These are phyloP conservation scores for Candida vaughaniae DNA, from an alignment of 805 yeast species.

Conservation along the genomic window DNA sequence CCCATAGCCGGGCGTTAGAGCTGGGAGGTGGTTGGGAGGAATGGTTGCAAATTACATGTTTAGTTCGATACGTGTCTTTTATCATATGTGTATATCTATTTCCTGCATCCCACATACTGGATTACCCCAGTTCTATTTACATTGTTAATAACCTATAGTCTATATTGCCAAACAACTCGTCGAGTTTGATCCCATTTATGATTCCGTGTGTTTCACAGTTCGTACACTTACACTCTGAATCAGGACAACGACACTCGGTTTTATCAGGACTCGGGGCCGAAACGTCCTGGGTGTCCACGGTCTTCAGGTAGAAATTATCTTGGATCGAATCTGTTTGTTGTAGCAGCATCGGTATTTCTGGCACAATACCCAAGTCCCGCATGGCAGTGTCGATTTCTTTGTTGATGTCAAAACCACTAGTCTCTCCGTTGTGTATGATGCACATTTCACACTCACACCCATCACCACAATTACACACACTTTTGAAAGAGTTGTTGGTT, in stretches of 20 bases:
- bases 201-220: constrained; percentile 47
- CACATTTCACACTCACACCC: constrained; percentile 40
- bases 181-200: constrained; percentile 41
- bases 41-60: no score
- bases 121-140: no score
- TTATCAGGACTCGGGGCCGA: constrained; percentile 1
- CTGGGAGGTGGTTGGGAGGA: no score
- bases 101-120: no score
- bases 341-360: not conserved
- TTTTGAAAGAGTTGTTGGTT: constrained; percentile 19
- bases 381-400: constrained; percentile 4
- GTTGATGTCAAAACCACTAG: constrained; percentile 1
- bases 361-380: constrained; percentile 1
- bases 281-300: not conserved
- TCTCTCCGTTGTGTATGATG: constrained; percentile 28
- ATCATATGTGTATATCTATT: no score
- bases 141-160: constrained; percentile 9
- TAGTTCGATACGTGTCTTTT: no score
- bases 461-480: constrained; percentile 37
- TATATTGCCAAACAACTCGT: constrained; percentile 29
- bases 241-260: constrained; percentile 25
- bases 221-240: constrained; percentile 33
- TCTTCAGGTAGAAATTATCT: not conserved
- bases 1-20: no score
- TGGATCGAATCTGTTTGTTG: not conserved